A percentile compares a stretch with the other conserved stretches of the same genome.
These are phyloP conservation scores for Fragaria nilgerrensis DNA, from an alignment of 306 rosid species.

Conservation along the genomic window DNA sequence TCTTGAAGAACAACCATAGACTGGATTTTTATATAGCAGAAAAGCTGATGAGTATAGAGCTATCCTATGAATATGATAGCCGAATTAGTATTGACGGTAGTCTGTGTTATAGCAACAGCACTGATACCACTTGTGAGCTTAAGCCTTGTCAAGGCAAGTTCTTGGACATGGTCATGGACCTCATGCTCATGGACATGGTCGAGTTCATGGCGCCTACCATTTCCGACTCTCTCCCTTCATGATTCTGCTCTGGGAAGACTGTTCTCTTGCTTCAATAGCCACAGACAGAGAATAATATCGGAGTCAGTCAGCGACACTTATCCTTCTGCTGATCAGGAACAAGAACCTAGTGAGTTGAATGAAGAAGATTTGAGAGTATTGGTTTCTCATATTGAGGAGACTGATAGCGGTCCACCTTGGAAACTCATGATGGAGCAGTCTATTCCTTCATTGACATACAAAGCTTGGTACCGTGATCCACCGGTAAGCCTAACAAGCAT, in stretches of 20 bases:
- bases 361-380: slow-evolving; percentile 11
- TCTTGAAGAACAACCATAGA: not conserved
- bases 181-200: slow-evolving; percentile 16
- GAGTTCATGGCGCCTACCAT: slow-evolving; percentile 11
- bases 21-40: not conserved
- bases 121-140: not conserved
- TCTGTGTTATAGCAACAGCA: not conserved
- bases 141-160: not conserved
- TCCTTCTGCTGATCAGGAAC: not conserved
- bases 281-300: not conserved
- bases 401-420: slow-evolving; percentile 16
- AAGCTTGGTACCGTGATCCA: slow-evolving; percentile 16
- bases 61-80: not conserved
- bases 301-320: not conserved
- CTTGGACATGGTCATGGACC: slow-evolving; percentile 12
- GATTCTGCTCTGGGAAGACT: slow-evolving; percentile 2
- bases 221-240: not conserved
- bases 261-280: not conserved
- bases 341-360: slow-evolving; percentile 7
- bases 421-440: slow-evolving; percentile 18
- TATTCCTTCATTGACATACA: slow-evolving; percentile 10
- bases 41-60: not conserved
- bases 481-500: not conserved
- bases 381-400: slow-evolving; percentile 7
- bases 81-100: not conserved